Conservation (phyloP, 2,329 filamentous ascomycete genomes). For the Magnaporthiopsis poae region DNA sequence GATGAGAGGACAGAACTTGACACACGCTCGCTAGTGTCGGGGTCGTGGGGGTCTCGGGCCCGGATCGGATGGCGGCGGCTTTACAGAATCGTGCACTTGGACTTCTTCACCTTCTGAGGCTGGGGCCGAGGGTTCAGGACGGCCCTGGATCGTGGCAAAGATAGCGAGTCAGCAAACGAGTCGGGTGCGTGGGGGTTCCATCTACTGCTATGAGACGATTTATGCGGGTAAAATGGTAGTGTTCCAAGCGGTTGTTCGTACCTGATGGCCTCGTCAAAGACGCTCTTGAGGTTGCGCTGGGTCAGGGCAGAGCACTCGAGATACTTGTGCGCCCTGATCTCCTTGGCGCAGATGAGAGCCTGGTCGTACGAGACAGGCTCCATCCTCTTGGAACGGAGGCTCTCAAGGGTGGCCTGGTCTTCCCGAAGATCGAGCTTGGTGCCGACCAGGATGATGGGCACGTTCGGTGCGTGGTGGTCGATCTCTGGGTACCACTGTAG, state of each 20-base stretch:
- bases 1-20: neutral
- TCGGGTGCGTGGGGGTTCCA: too few relatives aligned
- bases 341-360: slow-evolving; percentile 77
- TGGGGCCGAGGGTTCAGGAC: slow-evolving; percentile 60
- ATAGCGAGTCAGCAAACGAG: neutral
- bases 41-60: neutral
- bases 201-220: too few relatives aligned
- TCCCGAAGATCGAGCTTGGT: slow-evolving; percentile 95
- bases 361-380: slow-evolving; percentile 93
- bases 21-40: neutral
- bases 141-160: slow-evolving; percentile 37
- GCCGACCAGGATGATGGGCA: slow-evolving; percentile 92
- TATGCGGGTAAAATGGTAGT: too few relatives aligned
- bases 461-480: slow-evolving; percentile 87
- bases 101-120: slow-evolving; percentile 49
- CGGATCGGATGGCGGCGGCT: neutral
- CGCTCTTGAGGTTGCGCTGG: slow-evolving; percentile 92
- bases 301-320: slow-evolving; percentile 95
- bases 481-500: slow-evolving; percentile 91
- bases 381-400: slow-evolving; percentile 84
- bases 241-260: slow-evolving; percentile 34
- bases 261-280: slow-evolving; percentile 98
- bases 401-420: slow-evolving; percentile 71
- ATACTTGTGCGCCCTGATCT: slow-evolving; percentile 94
- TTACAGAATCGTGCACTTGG: slow-evolving; percentile 62